Evolutionary conservation across 148 eudicot species (phyloP).

Genomic region (Nepenthes mirabilis): DNA sequence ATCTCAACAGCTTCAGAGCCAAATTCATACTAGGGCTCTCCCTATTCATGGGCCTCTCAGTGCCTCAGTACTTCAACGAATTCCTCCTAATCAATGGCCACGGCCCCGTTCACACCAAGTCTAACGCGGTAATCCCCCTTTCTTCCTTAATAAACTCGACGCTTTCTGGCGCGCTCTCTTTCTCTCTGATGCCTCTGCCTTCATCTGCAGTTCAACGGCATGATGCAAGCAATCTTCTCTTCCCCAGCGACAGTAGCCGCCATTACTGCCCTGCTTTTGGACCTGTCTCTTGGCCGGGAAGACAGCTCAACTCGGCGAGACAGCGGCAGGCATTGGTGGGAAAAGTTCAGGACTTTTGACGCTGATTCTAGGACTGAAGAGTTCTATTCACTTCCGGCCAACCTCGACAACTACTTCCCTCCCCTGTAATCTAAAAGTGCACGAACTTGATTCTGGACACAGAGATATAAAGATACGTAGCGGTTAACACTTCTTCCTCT

Average conservation of each 20-base stretch:
- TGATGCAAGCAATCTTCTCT: conserved; percentile 59
- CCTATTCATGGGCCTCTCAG: conserved; percentile 82
- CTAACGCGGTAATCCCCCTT: conserved; percentile 44
- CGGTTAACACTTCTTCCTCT: too few species aligned
- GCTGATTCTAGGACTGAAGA: conserved; percentile 66
- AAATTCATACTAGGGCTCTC: conserved; percentile 75
- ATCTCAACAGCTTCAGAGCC: conserved; percentile 84
- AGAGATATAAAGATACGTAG: too few species aligned
- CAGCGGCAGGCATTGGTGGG: conserved; percentile 88
- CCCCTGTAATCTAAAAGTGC: conserved; percentile 9
- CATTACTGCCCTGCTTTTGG: conserved; percentile 42
- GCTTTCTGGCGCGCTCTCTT: background rate
- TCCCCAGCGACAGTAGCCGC: conserved; percentile 72
- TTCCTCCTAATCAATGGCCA: conserved; percentile 45
- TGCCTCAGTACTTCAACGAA: conserved; percentile 70
- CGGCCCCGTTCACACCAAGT: conserved; percentile 55
- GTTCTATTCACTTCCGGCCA: conserved; percentile 64
- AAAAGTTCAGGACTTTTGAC: conserved; percentile 41
- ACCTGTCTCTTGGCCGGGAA: conserved; percentile 38
- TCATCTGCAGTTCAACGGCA: conserved; percentile 57
- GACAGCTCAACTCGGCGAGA: conserved; percentile 39
- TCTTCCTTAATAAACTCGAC: background rate
- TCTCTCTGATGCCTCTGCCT: background rate
- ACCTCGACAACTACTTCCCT: conserved; percentile 68
- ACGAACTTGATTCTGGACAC: too few species aligned